Conservation (phyloP, 2,329 filamentous ascomycete genomes). For the Cordyceps fumosorosea region DNA sequence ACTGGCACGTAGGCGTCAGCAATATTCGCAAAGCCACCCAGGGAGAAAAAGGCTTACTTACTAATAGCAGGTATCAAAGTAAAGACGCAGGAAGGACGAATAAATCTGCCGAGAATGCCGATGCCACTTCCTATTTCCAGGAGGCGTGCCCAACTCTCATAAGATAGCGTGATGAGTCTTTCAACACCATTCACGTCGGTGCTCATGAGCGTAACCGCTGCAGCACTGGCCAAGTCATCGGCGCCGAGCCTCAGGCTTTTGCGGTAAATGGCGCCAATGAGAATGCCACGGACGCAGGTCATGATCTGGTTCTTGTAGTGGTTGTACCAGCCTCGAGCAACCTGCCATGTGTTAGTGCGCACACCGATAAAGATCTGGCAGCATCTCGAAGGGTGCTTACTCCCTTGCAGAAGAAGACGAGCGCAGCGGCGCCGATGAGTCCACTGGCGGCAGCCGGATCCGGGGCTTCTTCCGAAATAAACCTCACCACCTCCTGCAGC, state of each 20-base stretch:
- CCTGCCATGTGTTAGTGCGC: neutral
- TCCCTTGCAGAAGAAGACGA: neutral
- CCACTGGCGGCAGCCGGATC: neutral
- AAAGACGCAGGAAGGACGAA: neutral
- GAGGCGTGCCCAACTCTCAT: neutral
- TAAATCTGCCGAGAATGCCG: neutral
- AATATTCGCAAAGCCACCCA: too few relatives aligned
- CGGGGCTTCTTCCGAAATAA: neutral
- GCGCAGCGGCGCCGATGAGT: neutral
- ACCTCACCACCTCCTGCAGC: neutral
- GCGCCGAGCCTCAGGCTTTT: neutral
- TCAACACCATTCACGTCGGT: neutral
- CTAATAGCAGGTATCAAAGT: neutral
- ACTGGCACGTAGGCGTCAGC: neutral
- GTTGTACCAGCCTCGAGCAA: neutral
- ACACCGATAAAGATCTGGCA: neutral
- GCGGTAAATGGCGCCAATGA: neutral
- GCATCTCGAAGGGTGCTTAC: neutral
- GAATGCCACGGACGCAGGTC: neutral
- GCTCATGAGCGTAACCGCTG: conserved; percentile 1
- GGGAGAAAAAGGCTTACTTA: neutral
- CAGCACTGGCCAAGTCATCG: neutral
- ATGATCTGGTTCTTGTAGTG: neutral
- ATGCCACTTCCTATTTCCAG: neutral
- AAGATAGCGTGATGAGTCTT: neutral